Base-by-base conservation (phyloP, 1,139 yeast genomes). In the Yamadazyma sp. region DNA sequence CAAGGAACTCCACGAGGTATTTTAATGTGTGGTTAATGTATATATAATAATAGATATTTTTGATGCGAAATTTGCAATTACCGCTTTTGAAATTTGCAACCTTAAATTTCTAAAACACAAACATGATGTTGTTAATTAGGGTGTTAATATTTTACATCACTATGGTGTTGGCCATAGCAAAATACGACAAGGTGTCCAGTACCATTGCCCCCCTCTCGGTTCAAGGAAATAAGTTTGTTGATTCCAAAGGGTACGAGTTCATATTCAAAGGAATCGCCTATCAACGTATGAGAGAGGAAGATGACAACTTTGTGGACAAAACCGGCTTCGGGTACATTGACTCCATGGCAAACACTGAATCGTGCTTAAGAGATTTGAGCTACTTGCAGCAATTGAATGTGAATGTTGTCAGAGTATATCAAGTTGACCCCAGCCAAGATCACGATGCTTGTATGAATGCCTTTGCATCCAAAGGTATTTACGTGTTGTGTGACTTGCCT, bases 191-290 rank as follows among this genome's bases (percentile, higher is more conserved):
- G 13, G 6, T 5, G 15, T 11, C 29, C 18, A 15, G n/a, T 7
- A 25, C 20, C 5, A n/a, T 11, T 11, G n/a, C 20, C 6, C 13
- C 32, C 3, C n/a, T 22, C 17, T 17, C 16, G 9, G 21, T 31
- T 7, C 62, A 33, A 15, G 80, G 80, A 0, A 72, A 64, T 51
- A 75, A 76, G 48, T 75, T 79, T 52, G 76, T 70, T 44, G 55
- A 64, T 41, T 45, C 64, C 3, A 58, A 54, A 13, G 75, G 74
- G 0, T 60, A 67, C 20, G 82, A 76, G 56, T 78, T 78, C 53
- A 76, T 70, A 46, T 64, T 78, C 42, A 77, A 74, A 43, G 85
- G 85, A 9, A 71, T 78, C 28, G 82, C 83, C 1, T 79, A 79
- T 47, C 84, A 78, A 50, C 76, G 75, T 31, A 60, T 70, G 32